phyloP scores from a whole-genome alignment of 2,329 filamentous ascomycete genomes.

The Verticillium klebahnii region DNA sequence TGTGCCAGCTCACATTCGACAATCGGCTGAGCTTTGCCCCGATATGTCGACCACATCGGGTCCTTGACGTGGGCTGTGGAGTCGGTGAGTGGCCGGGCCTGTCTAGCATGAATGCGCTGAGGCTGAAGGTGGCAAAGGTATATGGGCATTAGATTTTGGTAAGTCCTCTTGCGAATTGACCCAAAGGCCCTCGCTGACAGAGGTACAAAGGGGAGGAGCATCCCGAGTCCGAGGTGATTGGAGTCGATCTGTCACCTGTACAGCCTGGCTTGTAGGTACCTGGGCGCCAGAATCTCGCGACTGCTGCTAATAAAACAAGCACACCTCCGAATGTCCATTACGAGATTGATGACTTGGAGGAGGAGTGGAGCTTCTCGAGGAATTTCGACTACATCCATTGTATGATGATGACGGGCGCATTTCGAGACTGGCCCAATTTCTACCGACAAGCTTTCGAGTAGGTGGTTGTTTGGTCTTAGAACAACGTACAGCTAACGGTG shows the following conservation, averaged over 20 bases:
- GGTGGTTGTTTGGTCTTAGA: background rate
- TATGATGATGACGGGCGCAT: slow-evolving; percentile 24
- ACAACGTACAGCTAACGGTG: background rate
- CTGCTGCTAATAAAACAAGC: slow-evolving; percentile 6
- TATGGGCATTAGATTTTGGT: slow-evolving; percentile 41
- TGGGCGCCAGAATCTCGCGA: background rate
- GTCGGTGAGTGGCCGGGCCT: background rate
- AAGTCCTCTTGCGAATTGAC: background rate
- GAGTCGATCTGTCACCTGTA: slow-evolving; percentile 37
- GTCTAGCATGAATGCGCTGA: background rate
- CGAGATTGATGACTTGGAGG: slow-evolving; percentile 55
- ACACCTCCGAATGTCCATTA: slow-evolving; percentile 41
- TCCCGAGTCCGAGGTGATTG: slow-evolving; percentile 27
- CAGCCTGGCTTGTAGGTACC: slow-evolving; percentile 28
- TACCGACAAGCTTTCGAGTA: slow-evolving; percentile 17
- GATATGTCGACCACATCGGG: slow-evolving; percentile 8
- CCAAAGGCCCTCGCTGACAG: background rate
- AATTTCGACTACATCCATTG: slow-evolving; percentile 30
- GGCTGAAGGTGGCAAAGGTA: slow-evolving; percentile 37
- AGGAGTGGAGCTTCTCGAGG: slow-evolving; percentile 33
- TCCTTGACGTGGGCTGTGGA: slow-evolving; percentile 36
- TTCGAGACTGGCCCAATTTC: slow-evolving; percentile 20
- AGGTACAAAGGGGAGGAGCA: slow-evolving; percentile 20
- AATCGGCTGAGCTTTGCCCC: slow-evolving; percentile 16
- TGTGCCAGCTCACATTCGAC: slow-evolving; percentile 19